These are phyloP conservation scores for Alternaria sp. DNA, from an alignment of 2,329 filamentous ascomycete species.

Conservation along the genomic window DNA sequence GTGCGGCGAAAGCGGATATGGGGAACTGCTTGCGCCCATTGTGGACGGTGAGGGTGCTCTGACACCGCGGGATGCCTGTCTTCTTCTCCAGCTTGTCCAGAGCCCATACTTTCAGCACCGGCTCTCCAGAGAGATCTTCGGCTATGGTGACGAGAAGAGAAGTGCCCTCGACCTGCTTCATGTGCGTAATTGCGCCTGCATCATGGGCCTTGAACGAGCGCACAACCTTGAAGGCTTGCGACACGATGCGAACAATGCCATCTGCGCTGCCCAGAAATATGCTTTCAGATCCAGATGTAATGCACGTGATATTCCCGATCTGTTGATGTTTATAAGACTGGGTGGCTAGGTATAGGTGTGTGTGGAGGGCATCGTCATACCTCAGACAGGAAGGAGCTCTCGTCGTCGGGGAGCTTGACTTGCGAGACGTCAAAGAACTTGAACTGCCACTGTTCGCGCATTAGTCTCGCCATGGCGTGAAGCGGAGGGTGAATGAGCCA, in stretches of 20 bases:
- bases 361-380: constrained; percentile 59
- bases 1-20: constrained; percentile 88
- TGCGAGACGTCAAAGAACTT: constrained; percentile 98
- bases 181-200: constrained; percentile 81
- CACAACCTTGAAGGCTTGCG: constrained; percentile 84
- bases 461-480: constrained; percentile 34
- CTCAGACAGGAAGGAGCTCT: constrained; percentile 80
- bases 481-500: neutral
- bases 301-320: constrained; percentile 76
- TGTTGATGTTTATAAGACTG: constrained; percentile 45
- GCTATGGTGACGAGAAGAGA: constrained; percentile 84
- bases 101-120: constrained; percentile 96
- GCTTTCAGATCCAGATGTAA: constrained; percentile 87
- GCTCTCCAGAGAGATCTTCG: constrained; percentile 88
- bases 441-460: constrained; percentile 86
- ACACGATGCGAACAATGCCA: constrained; percentile 88
- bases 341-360: neutral
- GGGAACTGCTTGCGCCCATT: constrained; percentile 94
- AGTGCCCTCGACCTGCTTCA: constrained; percentile 90
- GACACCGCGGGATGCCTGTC: constrained; percentile 85
- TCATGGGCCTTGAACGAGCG: constrained; percentile 90
- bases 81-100: constrained; percentile 94
- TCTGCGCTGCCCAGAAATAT: constrained; percentile 88
- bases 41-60: constrained; percentile 84
- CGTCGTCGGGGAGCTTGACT: constrained; percentile 80